Conservation (phyloP, 495 filamentous ascomycete species). For the Penicillium chermesinum region DNA sequence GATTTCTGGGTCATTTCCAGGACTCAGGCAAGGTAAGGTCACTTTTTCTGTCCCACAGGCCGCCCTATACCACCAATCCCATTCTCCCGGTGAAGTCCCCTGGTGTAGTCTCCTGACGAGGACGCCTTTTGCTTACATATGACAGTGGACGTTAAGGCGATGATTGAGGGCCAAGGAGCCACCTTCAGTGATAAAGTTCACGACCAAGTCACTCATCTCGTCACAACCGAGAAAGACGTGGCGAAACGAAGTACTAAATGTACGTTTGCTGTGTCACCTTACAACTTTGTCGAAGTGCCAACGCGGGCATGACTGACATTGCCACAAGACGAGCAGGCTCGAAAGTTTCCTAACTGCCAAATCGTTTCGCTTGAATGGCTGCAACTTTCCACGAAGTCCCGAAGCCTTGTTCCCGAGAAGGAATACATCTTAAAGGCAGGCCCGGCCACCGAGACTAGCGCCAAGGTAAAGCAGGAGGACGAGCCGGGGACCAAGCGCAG, state of each 20-base stretch:
- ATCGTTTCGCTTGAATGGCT: slow-evolving; percentile 64
- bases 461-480: slow-evolving; percentile 6
- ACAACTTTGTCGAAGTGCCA: neutral
- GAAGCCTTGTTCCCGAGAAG: slow-evolving; percentile 40
- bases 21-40: slow-evolving; percentile 46
- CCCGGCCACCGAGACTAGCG: neutral
- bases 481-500: slow-evolving; percentile 26
- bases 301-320: neutral
- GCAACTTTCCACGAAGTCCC: slow-evolving; percentile 40
- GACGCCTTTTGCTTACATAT: slow-evolving; percentile 9
- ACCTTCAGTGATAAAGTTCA: slow-evolving; percentile 41
- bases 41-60: neutral
- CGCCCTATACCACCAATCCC: too few relatives aligned
- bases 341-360: slow-evolving; percentile 37
- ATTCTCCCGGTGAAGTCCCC: too few relatives aligned
- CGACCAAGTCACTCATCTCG: slow-evolving; percentile 52
- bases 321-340: slow-evolving; percentile 24
- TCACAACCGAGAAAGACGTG: slow-evolving; percentile 50
- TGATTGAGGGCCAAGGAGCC: slow-evolving; percentile 48
- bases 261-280: slow-evolving; percentile 14
- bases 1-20: slow-evolving; percentile 57
- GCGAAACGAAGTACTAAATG: slow-evolving; percentile 42
- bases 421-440: slow-evolving; percentile 20
- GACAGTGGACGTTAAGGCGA: slow-evolving; percentile 29
- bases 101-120: too few relatives aligned